Evolutionary conservation across 169 alveolate genomes (phyloP), one percentile per base, ranked within the genome.

Genomic region (Plasmodium yoelii): DNA sequence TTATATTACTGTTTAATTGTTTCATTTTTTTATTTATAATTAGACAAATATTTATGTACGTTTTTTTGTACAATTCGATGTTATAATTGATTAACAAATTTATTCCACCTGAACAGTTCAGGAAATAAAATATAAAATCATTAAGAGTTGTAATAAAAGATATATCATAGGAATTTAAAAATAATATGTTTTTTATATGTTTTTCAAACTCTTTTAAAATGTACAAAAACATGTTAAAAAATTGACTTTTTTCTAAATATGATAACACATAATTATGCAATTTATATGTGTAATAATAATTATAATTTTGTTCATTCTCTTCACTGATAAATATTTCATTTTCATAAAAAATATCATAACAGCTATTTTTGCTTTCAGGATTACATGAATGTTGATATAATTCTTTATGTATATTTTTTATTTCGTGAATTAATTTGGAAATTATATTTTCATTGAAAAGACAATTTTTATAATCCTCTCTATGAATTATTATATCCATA

Each of bases 71-170:
- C 28, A 86, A 46, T 15, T 70, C 0, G 39, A 86, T 69, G 46
- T 86, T 60, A 73, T 86, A 70, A 57, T 28, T 68, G 34, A 46
- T 34, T 86, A 86, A 59, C n/a, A 86, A 28, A 60, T 86, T 51
- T 44, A 86, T 86, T 70, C 91, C 91, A 86, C 91, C 91, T 71
- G 87, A 86, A 60, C 87, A 86, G 87, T 86, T 86, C 73, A 86
- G 80, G 56, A 86, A 34, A 70, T 69, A 86, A 86, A 69, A 86
- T 18, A 86, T 4, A 69, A 86, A 86, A 44, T 86, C 91, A 55
- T 86, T 86, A 26, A 86, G 74, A 22, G 72, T 74, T 22, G 86
- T 86, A 44, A 86, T 73, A 53, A 86, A 86, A 34, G 77, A 70
- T 69, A 86, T 68, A 72, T 86, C 91, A 49, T 86, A 70, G 5